Base-by-base conservation (phyloP, 2,329 filamentous ascomycete genomes). In the Calonectria fujianensis region DNA sequence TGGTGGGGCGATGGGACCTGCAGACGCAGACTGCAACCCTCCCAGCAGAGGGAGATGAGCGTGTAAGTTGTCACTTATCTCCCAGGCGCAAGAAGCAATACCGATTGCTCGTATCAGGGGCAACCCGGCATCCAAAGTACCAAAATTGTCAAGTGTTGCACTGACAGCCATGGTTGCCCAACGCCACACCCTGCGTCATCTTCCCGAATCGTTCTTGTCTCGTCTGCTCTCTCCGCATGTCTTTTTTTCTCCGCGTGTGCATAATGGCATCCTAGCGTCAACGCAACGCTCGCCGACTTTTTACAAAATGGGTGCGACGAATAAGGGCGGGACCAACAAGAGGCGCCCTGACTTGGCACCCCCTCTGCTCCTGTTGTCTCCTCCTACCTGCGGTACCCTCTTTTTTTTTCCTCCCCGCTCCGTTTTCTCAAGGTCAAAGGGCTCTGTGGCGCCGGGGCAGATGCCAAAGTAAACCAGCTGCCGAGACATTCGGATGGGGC, bases 401-500 rank as follows among this genome's bases (percentile, higher is more conserved):
- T 61, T 59, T 50, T 35, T 20, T 70, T 69, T 59, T 57, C 37
- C 24, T 20, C 50, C 48, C 48, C 50, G 32, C 50, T 68, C 31
- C 39, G 50, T 27, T 27, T 50, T 57, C 37, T 50, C 52, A 61
- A 45, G 68, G 68, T 14, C n/a, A 39, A 66, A 50, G 31, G 37
- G 69, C 52, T 31, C 35, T 29, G 27, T 70, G 29, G 48, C 37
- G 37, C 32, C 52, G 50, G 41, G 59, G 73, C 35, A 48, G 41
- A 64, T 52, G 61, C 66, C 66, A 65, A 63, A 59, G 65, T 45
- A 35, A 73, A 63, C 61, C 74, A 57, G 61, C 61, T 73, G 51
- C 74, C 74, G 70, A 75, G 74, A 75, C 74, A 75, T 63, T 63
- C 52, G 29, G 66, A 67, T 54, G 32, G 37, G 35, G 61, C 35